Conservation (phyloP, 139 green algal genomes). For the Closterium sp. region DNA sequence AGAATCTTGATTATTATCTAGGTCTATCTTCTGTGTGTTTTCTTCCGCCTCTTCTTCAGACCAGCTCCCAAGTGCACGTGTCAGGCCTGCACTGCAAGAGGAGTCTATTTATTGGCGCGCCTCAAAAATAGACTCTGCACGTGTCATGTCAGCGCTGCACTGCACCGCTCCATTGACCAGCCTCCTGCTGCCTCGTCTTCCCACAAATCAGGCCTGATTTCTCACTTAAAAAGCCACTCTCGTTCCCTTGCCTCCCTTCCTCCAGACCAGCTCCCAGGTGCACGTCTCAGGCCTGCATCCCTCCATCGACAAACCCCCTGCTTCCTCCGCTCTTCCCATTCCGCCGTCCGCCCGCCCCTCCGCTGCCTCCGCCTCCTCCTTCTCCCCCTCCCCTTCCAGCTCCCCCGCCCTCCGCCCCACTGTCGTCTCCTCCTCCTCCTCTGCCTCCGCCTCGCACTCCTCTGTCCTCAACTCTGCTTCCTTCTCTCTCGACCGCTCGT, state of each 20-base stretch:
- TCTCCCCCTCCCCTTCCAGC: background rate
- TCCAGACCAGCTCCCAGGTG: background rate
- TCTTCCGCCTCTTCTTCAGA: background rate
- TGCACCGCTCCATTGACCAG: too few relatives aligned
- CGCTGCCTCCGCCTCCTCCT: background rate
- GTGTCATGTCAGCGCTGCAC: too few relatives aligned
- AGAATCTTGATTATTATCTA: too few relatives aligned
- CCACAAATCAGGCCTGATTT: too few relatives aligned
- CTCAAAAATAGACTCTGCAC: background rate
- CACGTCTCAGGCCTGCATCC: background rate
- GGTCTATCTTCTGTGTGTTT: background rate
- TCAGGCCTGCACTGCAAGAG: background rate
- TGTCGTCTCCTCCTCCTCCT: background rate
- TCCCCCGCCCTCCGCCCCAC: background rate
- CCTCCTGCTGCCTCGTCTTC: too few relatives aligned
- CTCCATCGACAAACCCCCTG: background rate
- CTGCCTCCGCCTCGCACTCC: background rate
- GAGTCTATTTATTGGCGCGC: background rate
- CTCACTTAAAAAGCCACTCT: too few relatives aligned
- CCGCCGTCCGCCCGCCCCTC: background rate
- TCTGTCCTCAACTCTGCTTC: background rate
- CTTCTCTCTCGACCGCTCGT: slow-evolving; percentile 5
- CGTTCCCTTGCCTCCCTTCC: background rate
- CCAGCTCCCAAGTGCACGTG: background rate
- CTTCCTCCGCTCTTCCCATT: background rate